Evolutionary conservation across 2,329 filamentous ascomycete species (phyloP), one percentile per base, ranked within the genome.

Genomic region (Aspergillus brunneoviolaceus): DNA sequence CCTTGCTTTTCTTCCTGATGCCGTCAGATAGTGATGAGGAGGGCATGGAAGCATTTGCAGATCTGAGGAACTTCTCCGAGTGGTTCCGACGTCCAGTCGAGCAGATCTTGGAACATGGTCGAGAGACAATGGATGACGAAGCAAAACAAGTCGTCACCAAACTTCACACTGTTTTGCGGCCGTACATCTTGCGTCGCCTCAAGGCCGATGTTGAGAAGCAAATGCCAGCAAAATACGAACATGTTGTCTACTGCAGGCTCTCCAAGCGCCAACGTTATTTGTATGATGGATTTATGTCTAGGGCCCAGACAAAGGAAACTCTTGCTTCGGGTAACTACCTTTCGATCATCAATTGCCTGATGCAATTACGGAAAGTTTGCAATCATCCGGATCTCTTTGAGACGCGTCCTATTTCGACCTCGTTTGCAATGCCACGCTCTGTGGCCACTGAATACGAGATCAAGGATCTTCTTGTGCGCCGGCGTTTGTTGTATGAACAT

Each of bases 161-260:
- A 74, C 84, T 99, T 4, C 96, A 99, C 79, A 92, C 96, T 66
- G 92, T 98, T 23, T 82, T 99, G 10, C 87, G 96, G 2, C 95
- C 95, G 0, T 98, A 97, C 71, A 84, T 99, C 11, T 83, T 99
- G 6, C 88, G 95, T 55, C 87, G 95, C 58, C 80, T 99, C 59
- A 99, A 99, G 77, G 90, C 92, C 49, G 95, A 99, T 71, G 95
- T 99, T 5, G 96, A 99, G 79, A 97, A 98, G 79, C 95, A 99
- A 74, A 96, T 99, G 91, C 95, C 96, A 0, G 93, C 87, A 62
- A 99, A 99, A 75, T 96, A 96, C 71, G 96, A 99, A 75, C 93
- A 97, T 71, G 92, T 99, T 21, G 91, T 98, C 65, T 93, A 96
- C 70, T 99, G 95, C 75, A 90, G 94, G 49, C 82, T 99, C 4